These are phyloP conservation scores for Suillus ampliporus DNA, from an alignment of 768 basidiomycete genomes.

Conservation along the genomic window DNA sequence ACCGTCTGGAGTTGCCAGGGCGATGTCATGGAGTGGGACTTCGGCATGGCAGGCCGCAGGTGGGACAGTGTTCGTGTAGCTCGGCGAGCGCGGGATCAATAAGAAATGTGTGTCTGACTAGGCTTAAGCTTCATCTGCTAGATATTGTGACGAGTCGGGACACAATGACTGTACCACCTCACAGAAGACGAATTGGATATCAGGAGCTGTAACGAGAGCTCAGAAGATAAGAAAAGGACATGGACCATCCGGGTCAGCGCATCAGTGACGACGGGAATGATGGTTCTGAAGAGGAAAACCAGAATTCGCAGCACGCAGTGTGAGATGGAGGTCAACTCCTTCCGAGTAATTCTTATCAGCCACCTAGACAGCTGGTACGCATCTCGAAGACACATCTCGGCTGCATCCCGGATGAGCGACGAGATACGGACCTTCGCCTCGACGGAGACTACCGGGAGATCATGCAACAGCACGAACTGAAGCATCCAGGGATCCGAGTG, in stretches of 20 bases:
- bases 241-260: conserved; percentile 32
- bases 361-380: conserved; percentile 69
- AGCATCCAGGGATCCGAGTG: conserved; percentile 74
- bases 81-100: conserved; percentile 41
- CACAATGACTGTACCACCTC: conserved; percentile 64
- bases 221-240: conserved; percentile 1
- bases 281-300: conserved; percentile 60
- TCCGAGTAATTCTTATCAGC: conserved; percentile 69
- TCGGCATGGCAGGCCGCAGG: conserved; percentile 74
- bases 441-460: conserved; percentile 68
- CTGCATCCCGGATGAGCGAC: background rate
- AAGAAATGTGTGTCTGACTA: conserved; percentile 40
- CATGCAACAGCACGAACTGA: conserved; percentile 59
- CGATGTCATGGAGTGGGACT: conserved; percentile 64
- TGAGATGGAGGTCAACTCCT: conserved; percentile 62
- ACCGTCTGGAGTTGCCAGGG: conserved; percentile 62
- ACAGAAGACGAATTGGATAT: conserved; percentile 66
- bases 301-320: conserved; percentile 58
- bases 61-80: conserved; percentile 73
- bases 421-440: conserved; percentile 57
- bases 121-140: conserved; percentile 44
- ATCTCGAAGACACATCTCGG: conserved; percentile 47
- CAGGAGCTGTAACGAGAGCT: conserved; percentile 48
- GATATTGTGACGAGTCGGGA: conserved; percentile 46
- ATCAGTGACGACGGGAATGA: conserved; percentile 52